Conservation (phyloP, 2,329 filamentous ascomycete genomes). For the Neurospora sp. region DNA sequence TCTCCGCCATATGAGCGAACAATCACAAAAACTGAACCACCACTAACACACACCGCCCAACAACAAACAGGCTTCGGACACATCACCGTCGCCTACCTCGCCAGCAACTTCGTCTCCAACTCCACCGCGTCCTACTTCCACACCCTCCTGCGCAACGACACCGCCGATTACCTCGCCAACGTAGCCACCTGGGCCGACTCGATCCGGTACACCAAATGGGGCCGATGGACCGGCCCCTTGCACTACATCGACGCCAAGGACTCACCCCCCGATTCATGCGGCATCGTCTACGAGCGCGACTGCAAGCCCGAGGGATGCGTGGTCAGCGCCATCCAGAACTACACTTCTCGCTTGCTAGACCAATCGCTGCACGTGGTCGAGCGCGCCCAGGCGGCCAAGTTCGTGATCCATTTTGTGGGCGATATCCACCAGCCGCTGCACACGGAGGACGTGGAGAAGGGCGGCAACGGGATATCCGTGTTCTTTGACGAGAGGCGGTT, state of each 20-base stretch:
- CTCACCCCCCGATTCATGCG: constrained; percentile 45
- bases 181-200: constrained; percentile 60
- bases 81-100: constrained; percentile 55
- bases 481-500: constrained; percentile 44
- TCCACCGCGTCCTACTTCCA: constrained; percentile 48
- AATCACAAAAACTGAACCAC: not conserved
- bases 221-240: constrained; percentile 49
- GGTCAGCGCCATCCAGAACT: constrained; percentile 49
- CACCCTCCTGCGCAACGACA: constrained; percentile 42
- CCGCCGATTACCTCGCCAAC: constrained; percentile 48
- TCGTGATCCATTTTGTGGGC: constrained; percentile 57
- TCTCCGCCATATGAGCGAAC: not conserved
- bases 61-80: constrained; percentile 46
- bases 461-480: constrained; percentile 60
- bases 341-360: constrained; percentile 46
- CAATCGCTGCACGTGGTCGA: constrained; percentile 31
- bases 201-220: constrained; percentile 53
- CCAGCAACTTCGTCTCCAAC: constrained; percentile 47
- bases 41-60: constrained; percentile 6
- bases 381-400: constrained; percentile 52
- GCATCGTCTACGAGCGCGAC: constrained; percentile 48
- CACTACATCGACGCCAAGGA: constrained; percentile 64
- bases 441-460: constrained; percentile 50
- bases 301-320: constrained; percentile 54
- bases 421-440: constrained; percentile 63